Base-by-base conservation (phyloP, 164 flowering plant genomes). In the Malania oleifera region DNA sequence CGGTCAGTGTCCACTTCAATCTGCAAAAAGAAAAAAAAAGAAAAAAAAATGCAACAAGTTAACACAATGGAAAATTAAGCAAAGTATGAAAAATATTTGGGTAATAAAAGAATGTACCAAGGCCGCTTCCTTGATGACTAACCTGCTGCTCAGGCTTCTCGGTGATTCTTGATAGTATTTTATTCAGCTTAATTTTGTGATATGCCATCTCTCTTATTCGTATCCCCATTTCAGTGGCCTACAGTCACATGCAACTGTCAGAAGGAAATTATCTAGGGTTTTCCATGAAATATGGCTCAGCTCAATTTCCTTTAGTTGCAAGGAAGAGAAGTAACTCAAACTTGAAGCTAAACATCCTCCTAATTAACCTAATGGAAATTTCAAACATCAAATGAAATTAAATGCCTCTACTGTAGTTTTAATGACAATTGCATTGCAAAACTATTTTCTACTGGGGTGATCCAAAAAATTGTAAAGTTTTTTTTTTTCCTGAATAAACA, bases 101-200 rank as follows among this genome's bases (percentile, higher is more conserved):
- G 34, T 1, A 26, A 2, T 10, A 20, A 15, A 56, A 38, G 28
- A 45, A 26, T 27, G 19, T 11, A 38, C 11, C 23, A 34, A 19
- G 13, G 9, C 12, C 2, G 27, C 38, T 34, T 22, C 18, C 27
- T 47, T 12, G 24, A 57, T 15, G 26, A 5, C 70, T 17, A 38
- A 93, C 99, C 97, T 88, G 89, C 46, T 74, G 35, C 50, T 77
- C 77, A 46, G 99, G 82, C 76, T 88, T 86, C 64, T 97, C 97
- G 0, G 99, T 86, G 47, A 87, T 57, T 70, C 97, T 75, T 59
- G 99, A 88, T 31, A 90, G 61, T 65, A 93, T 85, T 71, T 93
- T 93, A 76, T 82, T 86, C 66, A 86, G 59, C 78, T 88, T 93
- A 47, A 77, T 60, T 76, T 70, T 82, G 77, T 88, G 95, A 75